Conservation (phyloP, 192 early-diverging fungal species). For the Rhizoclosmatium globosum region DNA sequence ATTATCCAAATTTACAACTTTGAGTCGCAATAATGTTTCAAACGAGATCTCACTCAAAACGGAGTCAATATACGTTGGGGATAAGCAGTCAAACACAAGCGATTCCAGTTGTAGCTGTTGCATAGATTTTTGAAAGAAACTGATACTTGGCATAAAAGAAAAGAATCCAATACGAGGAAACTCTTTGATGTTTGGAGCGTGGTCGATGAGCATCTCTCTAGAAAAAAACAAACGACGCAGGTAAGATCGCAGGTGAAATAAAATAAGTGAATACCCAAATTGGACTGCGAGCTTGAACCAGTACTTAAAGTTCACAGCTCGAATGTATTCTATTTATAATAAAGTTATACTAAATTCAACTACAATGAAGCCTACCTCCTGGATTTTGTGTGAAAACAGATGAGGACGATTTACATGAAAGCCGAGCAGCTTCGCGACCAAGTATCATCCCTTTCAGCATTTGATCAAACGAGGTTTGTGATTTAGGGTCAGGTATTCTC, state of each 20-base stretch:
- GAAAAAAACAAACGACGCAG: no score
- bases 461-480: not conserved
- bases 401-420: not conserved
- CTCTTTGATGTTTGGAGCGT: slow-evolving; percentile 3
- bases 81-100: slow-evolving; percentile 6
- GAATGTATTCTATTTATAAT: not conserved
- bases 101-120: not conserved
- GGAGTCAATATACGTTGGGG: slow-evolving; percentile 7
- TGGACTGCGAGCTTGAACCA: slow-evolving; percentile 9
- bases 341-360: not conserved
- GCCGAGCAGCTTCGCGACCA: not conserved
- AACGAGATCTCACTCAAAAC: not conserved
- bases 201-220: slow-evolving; percentile 6
- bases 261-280: not conserved
- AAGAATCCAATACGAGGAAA: slow-evolving; percentile 16
- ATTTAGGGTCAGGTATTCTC: slow-evolving; percentile 3
- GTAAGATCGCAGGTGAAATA: no score
- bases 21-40: not conserved
- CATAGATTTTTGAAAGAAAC: slow-evolving; percentile 1
- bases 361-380: not conserved
- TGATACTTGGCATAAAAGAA: slow-evolving; percentile 1
- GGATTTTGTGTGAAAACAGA: slow-evolving; percentile 7
- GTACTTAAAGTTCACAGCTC: slow-evolving; percentile 7
- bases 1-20: slow-evolving; percentile 17
- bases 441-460: slow-evolving; percentile 12